A percentile compares a stretch with the other conserved stretches of the same genome.
Evolutionary conservation across 495 filamentous ascomycete species (phyloP).

Genomic region (Penicillium ochrochloron): DNA sequence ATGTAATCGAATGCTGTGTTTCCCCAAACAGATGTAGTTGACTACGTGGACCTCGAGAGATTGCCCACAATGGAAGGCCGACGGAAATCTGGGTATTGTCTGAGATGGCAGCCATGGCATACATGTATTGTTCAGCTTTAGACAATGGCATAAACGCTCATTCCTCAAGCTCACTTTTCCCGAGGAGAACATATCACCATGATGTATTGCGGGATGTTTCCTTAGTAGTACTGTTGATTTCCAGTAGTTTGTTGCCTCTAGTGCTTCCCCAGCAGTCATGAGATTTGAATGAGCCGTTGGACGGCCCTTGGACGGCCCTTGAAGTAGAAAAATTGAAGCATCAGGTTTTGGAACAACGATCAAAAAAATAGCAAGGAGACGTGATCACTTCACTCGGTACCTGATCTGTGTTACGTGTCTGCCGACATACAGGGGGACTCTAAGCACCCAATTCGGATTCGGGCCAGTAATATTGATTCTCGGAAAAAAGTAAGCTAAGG

Average conservation of each 20-base stretch:
- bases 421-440: constrained; percentile 17
- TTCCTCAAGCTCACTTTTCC: background rate
- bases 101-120: background rate
- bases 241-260: background rate
- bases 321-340: background rate
- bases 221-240: background rate
- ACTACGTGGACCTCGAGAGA: background rate
- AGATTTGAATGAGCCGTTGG: background rate
- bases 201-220: background rate
- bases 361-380: background rate
- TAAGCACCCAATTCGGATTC: constrained; percentile 19
- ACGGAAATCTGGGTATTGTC: background rate
- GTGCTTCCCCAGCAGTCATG: constrained; percentile 14
- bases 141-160: background rate
- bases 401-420: constrained; percentile 32
- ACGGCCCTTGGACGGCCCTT: background rate
- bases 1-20: constrained; percentile 12
- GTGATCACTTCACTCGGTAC: constrained; percentile 26
- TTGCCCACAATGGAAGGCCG: background rate
- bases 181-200: background rate
- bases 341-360: background rate
- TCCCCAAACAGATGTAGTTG: constrained; percentile 4
- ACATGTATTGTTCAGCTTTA: background rate
- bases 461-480: constrained; percentile 18
- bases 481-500: constrained; percentile 20